Conservation (phyloP, 805 yeast species). For the Metschnikowia corniflorae region DNA sequence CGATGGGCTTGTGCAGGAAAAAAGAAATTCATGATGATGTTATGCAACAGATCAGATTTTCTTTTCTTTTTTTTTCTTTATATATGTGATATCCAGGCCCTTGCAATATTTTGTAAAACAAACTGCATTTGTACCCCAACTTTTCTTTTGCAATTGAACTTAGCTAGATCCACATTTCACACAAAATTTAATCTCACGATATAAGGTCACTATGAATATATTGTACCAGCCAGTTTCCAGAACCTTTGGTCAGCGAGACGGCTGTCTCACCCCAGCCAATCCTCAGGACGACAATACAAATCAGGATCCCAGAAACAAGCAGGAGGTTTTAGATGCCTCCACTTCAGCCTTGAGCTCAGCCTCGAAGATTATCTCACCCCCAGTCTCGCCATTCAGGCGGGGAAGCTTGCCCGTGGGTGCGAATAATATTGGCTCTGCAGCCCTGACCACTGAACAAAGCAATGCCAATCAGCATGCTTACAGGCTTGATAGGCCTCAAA, state of each 20-base stretch:
- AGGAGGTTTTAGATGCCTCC: neutral
- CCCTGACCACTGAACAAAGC: slow-evolving; percentile 15
- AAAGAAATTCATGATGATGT: slow-evolving; percentile 16
- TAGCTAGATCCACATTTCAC: too few relatives aligned
- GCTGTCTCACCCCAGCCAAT: slow-evolving; percentile 31
- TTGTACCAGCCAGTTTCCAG: slow-evolving; percentile 34
- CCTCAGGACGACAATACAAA: slow-evolving; percentile 9
- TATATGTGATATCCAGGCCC: slow-evolving; percentile 7
- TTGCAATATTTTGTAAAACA: too few relatives aligned
- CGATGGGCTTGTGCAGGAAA: slow-evolving; percentile 17
- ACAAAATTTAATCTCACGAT: too few relatives aligned
- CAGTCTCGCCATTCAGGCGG: slow-evolving; percentile 24
- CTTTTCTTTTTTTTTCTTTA: slow-evolving; percentile 10
- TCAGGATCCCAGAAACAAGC: neutral
- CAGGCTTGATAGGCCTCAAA: slow-evolving; percentile 46
- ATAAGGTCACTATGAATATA: slow-evolving; percentile 26
- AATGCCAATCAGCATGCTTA: slow-evolving; percentile 30
- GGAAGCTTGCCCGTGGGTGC: slow-evolving; percentile 13
- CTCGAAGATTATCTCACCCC: slow-evolving; percentile 27
- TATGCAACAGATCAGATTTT: slow-evolving; percentile 13
- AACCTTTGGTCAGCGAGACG: slow-evolving; percentile 27
- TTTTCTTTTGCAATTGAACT: too few relatives aligned
- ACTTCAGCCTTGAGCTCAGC: slow-evolving; percentile 8
- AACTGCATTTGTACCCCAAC: too few relatives aligned
- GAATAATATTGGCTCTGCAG: slow-evolving; percentile 3